Evolutionary conservation across 192 early-diverging fungal species (phyloP).

Genomic region (Chytriomyces hyalinus): DNA sequence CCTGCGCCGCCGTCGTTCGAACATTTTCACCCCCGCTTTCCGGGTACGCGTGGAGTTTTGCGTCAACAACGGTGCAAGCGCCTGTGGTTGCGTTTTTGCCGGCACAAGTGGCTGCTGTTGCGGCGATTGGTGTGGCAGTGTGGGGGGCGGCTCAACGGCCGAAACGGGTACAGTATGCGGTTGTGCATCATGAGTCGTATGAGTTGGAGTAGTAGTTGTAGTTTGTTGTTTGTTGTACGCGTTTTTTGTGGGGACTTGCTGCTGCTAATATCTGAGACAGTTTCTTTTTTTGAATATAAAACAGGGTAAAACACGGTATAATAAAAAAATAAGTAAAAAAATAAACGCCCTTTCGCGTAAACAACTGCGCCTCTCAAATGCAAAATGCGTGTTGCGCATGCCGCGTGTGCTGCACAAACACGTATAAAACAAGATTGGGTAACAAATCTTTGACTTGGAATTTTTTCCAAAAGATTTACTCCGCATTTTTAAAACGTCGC

Average conservation of each 20-base stretch:
- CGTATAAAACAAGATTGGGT: too few species aligned
- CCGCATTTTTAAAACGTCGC: background rate
- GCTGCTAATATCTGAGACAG: background rate
- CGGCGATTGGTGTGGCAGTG: background rate
- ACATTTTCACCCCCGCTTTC: constrained; percentile 46
- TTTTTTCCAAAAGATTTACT: background rate
- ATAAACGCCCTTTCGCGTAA: background rate
- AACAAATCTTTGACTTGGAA: too few species aligned
- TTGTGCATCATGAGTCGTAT: constrained; percentile 1
- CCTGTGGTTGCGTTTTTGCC: constrained; percentile 31
- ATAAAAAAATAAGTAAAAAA: constrained; percentile 1
- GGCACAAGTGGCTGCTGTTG: constrained; percentile 10
- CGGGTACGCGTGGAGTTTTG: constrained; percentile 46
- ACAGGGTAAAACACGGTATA: background rate
- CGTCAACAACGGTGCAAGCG: background rate
- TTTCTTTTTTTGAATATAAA: constrained; percentile 1
- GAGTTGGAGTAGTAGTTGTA: background rate
- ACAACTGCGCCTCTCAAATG: too few species aligned
- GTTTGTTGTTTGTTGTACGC: background rate
- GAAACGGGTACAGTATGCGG: background rate
- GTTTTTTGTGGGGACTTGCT: background rate
- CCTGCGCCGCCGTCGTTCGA: constrained; percentile 46
- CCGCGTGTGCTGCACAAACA: too few species aligned
- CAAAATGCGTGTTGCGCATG: too few species aligned
- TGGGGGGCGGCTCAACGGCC: background rate